Evolutionary conservation across 768 basidiomycete genomes (phyloP), one percentile per base, ranked within the genome.

Genomic region (Lactifluus echinatus): DNA sequence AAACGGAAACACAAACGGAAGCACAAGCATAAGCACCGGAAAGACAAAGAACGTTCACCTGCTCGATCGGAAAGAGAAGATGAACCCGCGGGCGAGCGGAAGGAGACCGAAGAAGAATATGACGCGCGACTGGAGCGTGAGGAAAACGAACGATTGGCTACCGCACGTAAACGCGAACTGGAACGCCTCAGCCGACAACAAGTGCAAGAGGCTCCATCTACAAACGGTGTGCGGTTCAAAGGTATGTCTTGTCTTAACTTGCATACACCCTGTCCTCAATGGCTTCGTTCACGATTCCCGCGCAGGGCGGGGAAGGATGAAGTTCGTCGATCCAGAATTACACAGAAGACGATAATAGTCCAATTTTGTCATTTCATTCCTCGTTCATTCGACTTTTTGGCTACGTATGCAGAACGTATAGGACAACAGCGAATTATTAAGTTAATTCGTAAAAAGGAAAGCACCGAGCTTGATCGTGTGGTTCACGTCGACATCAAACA

Each of bases 61-160:
- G 45, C 61, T 24, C 62, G 54, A 50, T 44, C 53, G 4, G 40
- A 31, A 28, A 44, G 19, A 33, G 50, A 15, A 33, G 50, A 26
- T 19, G 56, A 40, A 21, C 46, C 47, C 23, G 28, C 47, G 19
- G 54, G 34, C 2, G 50, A 55, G 31, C 48, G 21, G 42, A 63
- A 63, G 42, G 85, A 87, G 67, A 86, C 83, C 0, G 82, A 85
- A 62, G 87, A 86, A 67, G 83, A 85, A 65, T 87, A 89, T 59
- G 85, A 85, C 63, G 78, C 78, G 1, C 72, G 83, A 33, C 68
- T 88, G 48, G 85, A 87, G 66, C 72, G 80, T 39, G 83, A 87
- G 66, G 86, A 87, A 68, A 75, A 74, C 12, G 82, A 84, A 63
- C 73, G 84, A 43, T 53, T 79, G 0, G 80, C 76, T 60, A 73